phyloP scores from a whole-genome alignment of 2,329 filamentous ascomycete genomes.

The Phialophora chinensis region DNA sequence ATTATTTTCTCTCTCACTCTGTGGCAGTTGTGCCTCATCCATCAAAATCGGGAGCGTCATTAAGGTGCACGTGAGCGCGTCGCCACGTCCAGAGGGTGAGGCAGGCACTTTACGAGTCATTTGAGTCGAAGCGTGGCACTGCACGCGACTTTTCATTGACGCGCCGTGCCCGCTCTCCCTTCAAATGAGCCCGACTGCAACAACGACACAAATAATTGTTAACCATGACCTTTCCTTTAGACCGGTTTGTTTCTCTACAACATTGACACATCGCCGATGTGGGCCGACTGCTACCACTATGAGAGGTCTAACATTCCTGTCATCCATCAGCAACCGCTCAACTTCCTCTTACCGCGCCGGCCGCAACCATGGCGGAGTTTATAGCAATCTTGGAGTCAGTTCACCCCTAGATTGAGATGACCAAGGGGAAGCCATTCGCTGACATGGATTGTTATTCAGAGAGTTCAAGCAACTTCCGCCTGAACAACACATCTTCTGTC shows the following conservation, averaged over 20 bases:
- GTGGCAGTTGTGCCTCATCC: background rate
- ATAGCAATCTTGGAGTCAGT: constrained; percentile 51
- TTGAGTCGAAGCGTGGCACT: background rate
- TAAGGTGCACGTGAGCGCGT: background rate
- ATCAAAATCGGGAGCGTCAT: background rate
- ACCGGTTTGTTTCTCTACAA: background rate
- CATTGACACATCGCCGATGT: background rate
- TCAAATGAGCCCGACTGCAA: background rate
- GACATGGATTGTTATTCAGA: constrained; percentile 9
- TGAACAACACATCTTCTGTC: constrained; percentile 70
- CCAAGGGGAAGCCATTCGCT: background rate
- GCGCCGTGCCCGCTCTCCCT: constrained; percentile 4
- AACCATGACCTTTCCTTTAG: background rate
- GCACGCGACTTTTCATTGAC: constrained; percentile 24
- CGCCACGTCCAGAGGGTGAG: background rate
- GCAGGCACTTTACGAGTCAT: constrained; percentile 3
- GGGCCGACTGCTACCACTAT: constrained; percentile 18
- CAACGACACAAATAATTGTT: background rate
- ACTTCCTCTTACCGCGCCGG: background rate
- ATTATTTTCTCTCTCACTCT: background rate
- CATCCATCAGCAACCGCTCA: background rate
- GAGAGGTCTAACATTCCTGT: constrained; percentile 21
- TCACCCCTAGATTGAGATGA: background rate
- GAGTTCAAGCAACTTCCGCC: constrained; percentile 53
- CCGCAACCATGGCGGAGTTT: constrained; percentile 46